phyloP scores from a whole-genome alignment of 169 alveolate genomes.

The Cryptosporidium tyzzeri region DNA sequence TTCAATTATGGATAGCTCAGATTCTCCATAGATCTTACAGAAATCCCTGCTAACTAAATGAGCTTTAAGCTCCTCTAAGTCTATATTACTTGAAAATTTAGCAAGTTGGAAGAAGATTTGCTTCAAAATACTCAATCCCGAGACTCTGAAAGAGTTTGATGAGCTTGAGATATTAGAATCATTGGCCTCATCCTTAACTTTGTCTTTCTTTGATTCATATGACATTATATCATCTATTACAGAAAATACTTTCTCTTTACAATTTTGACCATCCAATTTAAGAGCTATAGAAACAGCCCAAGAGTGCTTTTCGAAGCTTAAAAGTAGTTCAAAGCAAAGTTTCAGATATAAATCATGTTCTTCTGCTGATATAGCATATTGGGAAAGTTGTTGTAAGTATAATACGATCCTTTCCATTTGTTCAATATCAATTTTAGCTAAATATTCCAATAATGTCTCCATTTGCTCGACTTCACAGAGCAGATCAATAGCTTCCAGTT shows the following conservation, averaged over 20 bases:
- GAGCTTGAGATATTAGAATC: slow-evolving; percentile 44
- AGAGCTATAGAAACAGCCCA: slow-evolving; percentile 60
- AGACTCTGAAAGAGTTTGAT: slow-evolving; percentile 53
- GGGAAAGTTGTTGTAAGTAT: slow-evolving; percentile 80
- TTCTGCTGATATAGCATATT: slow-evolving; percentile 82
- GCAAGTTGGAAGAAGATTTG: slow-evolving; percentile 76
- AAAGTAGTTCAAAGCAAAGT: slow-evolving; percentile 78
- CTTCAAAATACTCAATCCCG: slow-evolving; percentile 74
- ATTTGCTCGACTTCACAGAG: slow-evolving; percentile 86
- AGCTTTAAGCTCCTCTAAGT: slow-evolving; percentile 71
- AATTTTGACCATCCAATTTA: slow-evolving; percentile 40
- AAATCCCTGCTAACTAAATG: slow-evolving; percentile 40
- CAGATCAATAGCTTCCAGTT: slow-evolving; percentile 87
- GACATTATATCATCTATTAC: slow-evolving; percentile 33
- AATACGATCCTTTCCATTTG: slow-evolving; percentile 82
- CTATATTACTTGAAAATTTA: slow-evolving; percentile 36
- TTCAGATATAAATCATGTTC: slow-evolving; percentile 77
- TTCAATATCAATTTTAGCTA: slow-evolving; percentile 80
- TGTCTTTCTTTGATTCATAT: slow-evolving; percentile 31
- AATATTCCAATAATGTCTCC: slow-evolving; percentile 79
- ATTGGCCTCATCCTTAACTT: slow-evolving; percentile 36
- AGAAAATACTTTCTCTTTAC: slow-evolving; percentile 45
- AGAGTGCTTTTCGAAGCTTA: slow-evolving; percentile 59
- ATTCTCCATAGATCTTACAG: slow-evolving; percentile 17
- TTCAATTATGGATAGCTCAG: slow-evolving; percentile 77